These are phyloP conservation scores for Cicer judaicum DNA, from an alignment of 306 rosid genomes.

Conservation along the genomic window DNA sequence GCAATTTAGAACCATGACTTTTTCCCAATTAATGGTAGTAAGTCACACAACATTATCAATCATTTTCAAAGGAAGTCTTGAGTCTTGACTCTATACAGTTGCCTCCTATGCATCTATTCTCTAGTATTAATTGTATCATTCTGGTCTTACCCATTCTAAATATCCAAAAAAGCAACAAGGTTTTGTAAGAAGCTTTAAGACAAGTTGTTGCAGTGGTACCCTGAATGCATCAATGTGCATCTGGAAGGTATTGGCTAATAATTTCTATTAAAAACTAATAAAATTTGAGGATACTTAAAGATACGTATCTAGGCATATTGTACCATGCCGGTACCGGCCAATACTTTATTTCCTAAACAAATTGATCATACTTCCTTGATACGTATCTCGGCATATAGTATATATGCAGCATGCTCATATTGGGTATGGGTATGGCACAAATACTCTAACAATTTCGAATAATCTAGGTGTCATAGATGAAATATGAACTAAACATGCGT, in stretches of 20 bases:
- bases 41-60: not conserved
- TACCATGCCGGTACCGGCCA: too few relatives aligned
- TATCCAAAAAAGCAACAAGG: not conserved
- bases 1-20: not conserved
- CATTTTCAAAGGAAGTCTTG: conserved; percentile 4
- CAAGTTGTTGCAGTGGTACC: not conserved
- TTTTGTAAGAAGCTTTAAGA: not conserved
- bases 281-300: not conserved
- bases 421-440: not conserved
- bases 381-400: not conserved
- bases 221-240: not conserved
- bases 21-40: not conserved
- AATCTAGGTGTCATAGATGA: not conserved
- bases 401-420: not conserved
- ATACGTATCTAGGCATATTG: too few relatives aligned
- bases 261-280: not conserved
- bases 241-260: not conserved
- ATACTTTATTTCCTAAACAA: too few relatives aligned
- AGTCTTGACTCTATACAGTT: not conserved
- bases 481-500: not conserved
- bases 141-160: not conserved
- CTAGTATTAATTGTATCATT: not conserved
- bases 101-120: not conserved
- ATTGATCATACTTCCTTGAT: too few relatives aligned
- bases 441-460: not conserved